Percentiles rank a stretch among this genome's conserved stretches.
Evolutionary conservation across 1,284 basidiomycete species (phyloP).

Genomic region (Cryptococcus sp.): DNA sequence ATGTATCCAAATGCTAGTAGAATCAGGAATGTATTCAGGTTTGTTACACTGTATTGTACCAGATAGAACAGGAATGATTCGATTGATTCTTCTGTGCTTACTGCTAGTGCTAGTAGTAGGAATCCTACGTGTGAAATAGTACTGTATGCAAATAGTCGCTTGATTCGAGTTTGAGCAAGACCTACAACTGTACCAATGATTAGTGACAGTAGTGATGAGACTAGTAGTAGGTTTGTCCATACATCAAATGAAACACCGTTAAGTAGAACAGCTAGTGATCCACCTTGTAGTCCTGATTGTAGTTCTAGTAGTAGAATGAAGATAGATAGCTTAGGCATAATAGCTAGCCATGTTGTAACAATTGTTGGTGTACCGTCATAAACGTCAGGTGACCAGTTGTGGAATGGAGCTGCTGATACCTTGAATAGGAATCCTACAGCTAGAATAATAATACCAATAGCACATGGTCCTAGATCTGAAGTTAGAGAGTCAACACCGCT

Average conservation of each 20-base stretch:
- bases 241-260: conserved; percentile 27
- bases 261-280: background rate
- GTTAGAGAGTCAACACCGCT: conserved; percentile 4
- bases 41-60: conserved; percentile 41
- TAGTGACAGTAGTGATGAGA: conserved; percentile 45
- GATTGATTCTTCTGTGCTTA: conserved; percentile 44
- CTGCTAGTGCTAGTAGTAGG: conserved; percentile 44
- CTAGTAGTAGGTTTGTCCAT: conserved; percentile 47
- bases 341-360: conserved; percentile 47
- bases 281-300: conserved; percentile 17
- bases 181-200: conserved; percentile 50
- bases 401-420: conserved; percentile 43
- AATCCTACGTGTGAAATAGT: conserved; percentile 51
- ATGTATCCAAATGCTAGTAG: conserved; percentile 45
- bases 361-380: conserved; percentile 47
- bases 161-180: conserved; percentile 47
- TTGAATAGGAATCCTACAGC: conserved; percentile 44
- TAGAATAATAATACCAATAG: conserved; percentile 38
- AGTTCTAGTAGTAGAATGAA: conserved; percentile 39
- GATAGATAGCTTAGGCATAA: conserved; percentile 47
- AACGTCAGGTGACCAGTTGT: conserved; percentile 48
- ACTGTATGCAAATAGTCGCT: conserved; percentile 49
- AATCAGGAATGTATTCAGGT: conserved; percentile 44
- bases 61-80: conserved; percentile 43
- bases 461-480: conserved; percentile 21